Evolutionary conservation across 768 basidiomycete species (phyloP).

Genomic region (Rhodotorula sphaerocarpa): DNA sequence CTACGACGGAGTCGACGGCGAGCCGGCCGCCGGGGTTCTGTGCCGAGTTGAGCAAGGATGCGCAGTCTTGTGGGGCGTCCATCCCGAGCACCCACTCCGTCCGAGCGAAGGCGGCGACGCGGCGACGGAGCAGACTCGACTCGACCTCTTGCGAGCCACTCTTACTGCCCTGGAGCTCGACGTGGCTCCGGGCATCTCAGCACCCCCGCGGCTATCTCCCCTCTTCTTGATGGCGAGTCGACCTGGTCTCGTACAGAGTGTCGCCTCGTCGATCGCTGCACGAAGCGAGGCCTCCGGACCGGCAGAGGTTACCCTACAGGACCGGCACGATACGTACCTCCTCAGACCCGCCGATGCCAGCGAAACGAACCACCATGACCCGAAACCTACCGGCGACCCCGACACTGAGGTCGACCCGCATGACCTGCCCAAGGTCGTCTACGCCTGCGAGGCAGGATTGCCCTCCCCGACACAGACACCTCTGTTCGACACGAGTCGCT

Average conservation of each 20-base stretch:
- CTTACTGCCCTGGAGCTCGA: constrained; percentile 46
- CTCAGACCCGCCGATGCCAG: constrained; percentile 14
- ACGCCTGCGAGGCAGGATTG: constrained; percentile 34
- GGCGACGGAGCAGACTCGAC: constrained; percentile 41
- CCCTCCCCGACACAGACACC: constrained; percentile 53
- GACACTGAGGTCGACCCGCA: constrained; percentile 24
- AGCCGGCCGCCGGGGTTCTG: constrained; percentile 45
- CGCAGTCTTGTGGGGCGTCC: constrained; percentile 54
- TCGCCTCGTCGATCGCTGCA: constrained; percentile 8
- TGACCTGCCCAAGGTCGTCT: constrained; percentile 39
- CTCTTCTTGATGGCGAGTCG: constrained; percentile 29
- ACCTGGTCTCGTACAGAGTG: neutral
- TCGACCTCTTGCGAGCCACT: constrained; percentile 44
- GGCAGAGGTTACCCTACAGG: constrained; percentile 40
- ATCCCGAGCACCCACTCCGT: constrained; percentile 54
- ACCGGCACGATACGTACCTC: constrained; percentile 31
- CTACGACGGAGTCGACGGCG: constrained; percentile 40
- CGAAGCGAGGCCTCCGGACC: neutral
- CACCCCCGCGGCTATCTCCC: constrained; percentile 27
- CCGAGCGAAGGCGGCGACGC: constrained; percentile 36
- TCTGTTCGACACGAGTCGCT: constrained; percentile 60
- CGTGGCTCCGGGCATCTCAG: constrained; percentile 46
- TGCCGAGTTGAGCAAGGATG: constrained; percentile 49
- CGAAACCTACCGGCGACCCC: neutral
- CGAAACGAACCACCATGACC: too few relatives aligned